A percentile compares a stretch with the other conserved stretches of the same genome.
phyloP scores from a whole-genome alignment of 2,329 filamentous ascomycete species.

The Thelonectria olida region DNA sequence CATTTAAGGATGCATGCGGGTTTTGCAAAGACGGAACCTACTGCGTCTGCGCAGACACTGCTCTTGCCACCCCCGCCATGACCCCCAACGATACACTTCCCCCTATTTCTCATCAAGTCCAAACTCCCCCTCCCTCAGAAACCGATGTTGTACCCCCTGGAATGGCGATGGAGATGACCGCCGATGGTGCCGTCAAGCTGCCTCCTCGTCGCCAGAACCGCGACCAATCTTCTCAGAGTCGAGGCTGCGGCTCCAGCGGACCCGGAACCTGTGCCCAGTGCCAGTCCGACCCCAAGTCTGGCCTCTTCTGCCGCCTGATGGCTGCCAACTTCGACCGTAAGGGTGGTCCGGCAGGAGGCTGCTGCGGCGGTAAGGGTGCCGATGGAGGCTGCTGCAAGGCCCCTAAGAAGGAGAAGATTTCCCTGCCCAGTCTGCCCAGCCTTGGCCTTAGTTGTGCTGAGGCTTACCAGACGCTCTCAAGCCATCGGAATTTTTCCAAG shows the following conservation, averaged over 20 bases:
- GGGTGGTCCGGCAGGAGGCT: slow-evolving; percentile 55
- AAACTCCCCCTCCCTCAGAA: slow-evolving; percentile 69
- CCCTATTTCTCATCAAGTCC: slow-evolving; percentile 57
- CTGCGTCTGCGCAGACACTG: slow-evolving; percentile 79
- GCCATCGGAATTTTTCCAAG: slow-evolving; percentile 78
- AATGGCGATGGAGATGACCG: slow-evolving; percentile 66
- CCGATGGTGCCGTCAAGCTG: slow-evolving; percentile 69
- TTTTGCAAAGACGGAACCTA: slow-evolving; percentile 86
- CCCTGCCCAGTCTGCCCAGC: slow-evolving; percentile 49
- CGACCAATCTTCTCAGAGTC: slow-evolving; percentile 40
- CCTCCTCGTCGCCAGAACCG: slow-evolving; percentile 51
- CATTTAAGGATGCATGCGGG: slow-evolving; percentile 75
- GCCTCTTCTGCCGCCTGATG: slow-evolving; percentile 83
- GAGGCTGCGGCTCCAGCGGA: slow-evolving; percentile 70
- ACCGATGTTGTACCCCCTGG: slow-evolving; percentile 63
- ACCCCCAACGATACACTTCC: slow-evolving; percentile 52
- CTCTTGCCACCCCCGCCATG: slow-evolving; percentile 51
- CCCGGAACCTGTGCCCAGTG: slow-evolving; percentile 85
- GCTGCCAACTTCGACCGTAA: slow-evolving; percentile 69
- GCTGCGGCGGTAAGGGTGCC: slow-evolving; percentile 69
- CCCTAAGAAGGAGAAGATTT: slow-evolving; percentile 46
- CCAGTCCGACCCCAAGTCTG: slow-evolving; percentile 78
- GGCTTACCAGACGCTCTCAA: slow-evolving; percentile 80
- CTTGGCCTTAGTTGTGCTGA: slow-evolving; percentile 78
- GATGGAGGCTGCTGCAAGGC: slow-evolving; percentile 73